Evolutionary conservation across 2,329 filamentous ascomycete genomes (phyloP).

Genomic region (Rhynchosporium agropyri): DNA sequence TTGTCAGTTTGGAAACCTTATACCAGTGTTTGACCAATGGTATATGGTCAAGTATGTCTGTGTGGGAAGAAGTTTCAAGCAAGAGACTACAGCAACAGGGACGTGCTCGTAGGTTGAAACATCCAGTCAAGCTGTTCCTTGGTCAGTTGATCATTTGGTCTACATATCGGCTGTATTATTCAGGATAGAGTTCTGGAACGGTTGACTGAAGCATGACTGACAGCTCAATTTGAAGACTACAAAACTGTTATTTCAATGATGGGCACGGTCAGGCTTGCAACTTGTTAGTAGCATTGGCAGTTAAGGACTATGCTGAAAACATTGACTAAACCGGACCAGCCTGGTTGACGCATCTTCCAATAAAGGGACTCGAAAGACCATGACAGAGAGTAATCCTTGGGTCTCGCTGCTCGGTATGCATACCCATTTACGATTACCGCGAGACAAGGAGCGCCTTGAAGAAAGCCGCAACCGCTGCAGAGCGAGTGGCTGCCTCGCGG

Average conservation of each 20-base stretch:
- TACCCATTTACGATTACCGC: no score
- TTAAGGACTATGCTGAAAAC: no score
- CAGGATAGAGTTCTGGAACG: neutral
- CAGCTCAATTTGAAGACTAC: neutral
- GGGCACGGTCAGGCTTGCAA: no score
- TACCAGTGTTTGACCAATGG: neutral
- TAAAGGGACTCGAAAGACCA: no score
- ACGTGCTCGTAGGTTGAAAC: neutral
- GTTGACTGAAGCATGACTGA: neutral
- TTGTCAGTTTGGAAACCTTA: neutral
- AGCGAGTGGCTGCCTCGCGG: no score
- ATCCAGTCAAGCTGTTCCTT: slow-evolving; percentile 3
- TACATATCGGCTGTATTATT: neutral
- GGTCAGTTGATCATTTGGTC: neutral
- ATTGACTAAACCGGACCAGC: no score
- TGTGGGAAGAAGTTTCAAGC: neutral
- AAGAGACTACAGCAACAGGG: neutral
- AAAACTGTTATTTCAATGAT: neutral
- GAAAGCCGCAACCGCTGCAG: no score
- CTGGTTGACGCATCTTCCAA: no score
- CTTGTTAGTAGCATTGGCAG: no score
- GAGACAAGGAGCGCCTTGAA: no score
- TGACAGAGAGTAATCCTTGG: no score
- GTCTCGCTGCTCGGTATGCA: no score
- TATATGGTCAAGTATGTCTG: neutral